These are phyloP conservation scores for Vararia minispora DNA, from an alignment of 768 basidiomycete genomes.

Conservation along the genomic window DNA sequence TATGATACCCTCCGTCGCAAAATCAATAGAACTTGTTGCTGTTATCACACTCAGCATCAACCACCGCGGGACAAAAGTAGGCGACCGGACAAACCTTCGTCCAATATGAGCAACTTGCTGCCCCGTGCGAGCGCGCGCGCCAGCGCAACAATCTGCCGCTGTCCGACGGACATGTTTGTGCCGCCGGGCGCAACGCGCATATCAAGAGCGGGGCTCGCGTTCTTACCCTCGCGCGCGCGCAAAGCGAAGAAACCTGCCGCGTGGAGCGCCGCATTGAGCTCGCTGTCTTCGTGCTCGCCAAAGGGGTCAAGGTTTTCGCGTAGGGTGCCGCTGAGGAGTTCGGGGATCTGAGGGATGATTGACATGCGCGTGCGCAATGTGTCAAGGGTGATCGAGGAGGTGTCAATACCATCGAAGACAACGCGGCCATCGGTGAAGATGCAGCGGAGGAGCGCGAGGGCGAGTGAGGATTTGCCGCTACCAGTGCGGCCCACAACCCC, in stretches of 20 bases:
- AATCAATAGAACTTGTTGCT: slow-evolving; percentile 24
- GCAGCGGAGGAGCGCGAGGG: slow-evolving; percentile 41
- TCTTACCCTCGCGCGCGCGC: slow-evolving; percentile 26
- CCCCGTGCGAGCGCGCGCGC: slow-evolving; percentile 46
- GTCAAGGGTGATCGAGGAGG: slow-evolving; percentile 37
- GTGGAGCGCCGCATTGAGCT: slow-evolving; percentile 35
- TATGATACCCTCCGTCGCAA: slow-evolving; percentile 44
- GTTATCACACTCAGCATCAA: not conserved
- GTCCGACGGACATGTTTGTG: slow-evolving; percentile 40
- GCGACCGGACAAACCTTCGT: slow-evolving; percentile 31
- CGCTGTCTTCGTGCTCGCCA: slow-evolving; percentile 39
- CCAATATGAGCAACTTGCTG: slow-evolving; percentile 46
- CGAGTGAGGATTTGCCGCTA: slow-evolving; percentile 41
- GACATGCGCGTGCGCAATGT: slow-evolving; percentile 42
- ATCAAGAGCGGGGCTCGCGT: slow-evolving; percentile 32
- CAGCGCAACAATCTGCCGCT: slow-evolving; percentile 48
- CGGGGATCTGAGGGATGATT: slow-evolving; percentile 48
- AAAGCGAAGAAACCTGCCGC: slow-evolving; percentile 34
- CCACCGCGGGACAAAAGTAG: no score
- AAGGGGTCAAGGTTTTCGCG: slow-evolving; percentile 53
- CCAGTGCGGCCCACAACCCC: slow-evolving; percentile 54
- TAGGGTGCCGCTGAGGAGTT: slow-evolving; percentile 43
- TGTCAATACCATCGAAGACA: slow-evolving; percentile 37
- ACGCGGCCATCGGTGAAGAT: slow-evolving; percentile 43
- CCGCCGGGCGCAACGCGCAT: slow-evolving; percentile 33